Base-by-base conservation (phyloP, 2,329 filamentous ascomycete genomes). In the Didymella pomorum region DNA sequence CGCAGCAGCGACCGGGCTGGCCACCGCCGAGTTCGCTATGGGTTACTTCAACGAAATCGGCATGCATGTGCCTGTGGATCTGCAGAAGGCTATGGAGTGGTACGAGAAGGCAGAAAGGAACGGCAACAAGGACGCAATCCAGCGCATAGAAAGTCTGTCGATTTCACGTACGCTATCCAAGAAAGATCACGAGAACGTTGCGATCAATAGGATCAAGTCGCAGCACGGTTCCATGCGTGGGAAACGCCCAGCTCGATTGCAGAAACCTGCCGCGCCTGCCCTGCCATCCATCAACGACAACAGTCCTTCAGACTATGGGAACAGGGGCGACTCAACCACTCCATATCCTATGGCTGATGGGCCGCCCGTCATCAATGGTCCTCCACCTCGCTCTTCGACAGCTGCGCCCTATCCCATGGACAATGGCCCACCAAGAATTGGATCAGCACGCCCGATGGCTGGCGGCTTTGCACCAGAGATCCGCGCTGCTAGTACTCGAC, bases 21-120 rank as follows among this genome's bases (percentile, higher is more conserved):
- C 92, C 0, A 98, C 93, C 0, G 95, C 93, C 47, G 93, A 98
- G 76, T 99, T 99, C 72, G 95, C 95, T 25, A 87, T 99, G 82
- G 94, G 94, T 11, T 99, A 99, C 78, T 99, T 98, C 79, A 87
- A 95, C 74, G 95, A 99, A 76, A 96, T 99, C 67, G 95, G 95
- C 66, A 96, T 99, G 73, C 89, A 93, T 72, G 90, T 96, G 23
- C 86, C 87, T n/a, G 90, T 92, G 64, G 91, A 94, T 73, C 79
- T 97, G 41, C 85, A 87, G 48, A 91, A 95, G 74, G 94, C 95
- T 1, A 84, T 90, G 62, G 87, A 84, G 63, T 99, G 95, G 95
- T 99, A 99, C 74, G 87, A 90, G 65, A 88, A 92, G 71, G 94
- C 95, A 8, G 90, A 93, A 28, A 89, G 91, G 29, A 92, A 94